A percentile compares a stretch with the other conserved stretches of the same genome.
These are phyloP conservation scores for Elaeagnus macrophylla DNA, from an alignment of 306 rosid genomes.

Conservation along the genomic window DNA sequence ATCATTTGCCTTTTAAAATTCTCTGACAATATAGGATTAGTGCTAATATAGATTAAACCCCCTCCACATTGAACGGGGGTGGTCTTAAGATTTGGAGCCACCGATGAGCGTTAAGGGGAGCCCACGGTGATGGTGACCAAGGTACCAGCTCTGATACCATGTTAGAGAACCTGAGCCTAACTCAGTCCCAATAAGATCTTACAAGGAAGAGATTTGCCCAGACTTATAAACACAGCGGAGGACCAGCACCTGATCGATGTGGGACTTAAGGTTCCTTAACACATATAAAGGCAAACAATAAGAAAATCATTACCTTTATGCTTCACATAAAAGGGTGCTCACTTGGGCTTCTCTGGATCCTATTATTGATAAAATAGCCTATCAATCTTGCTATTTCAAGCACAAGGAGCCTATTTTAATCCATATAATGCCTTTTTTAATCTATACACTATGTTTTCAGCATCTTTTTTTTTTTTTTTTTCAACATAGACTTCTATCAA, in stretches of 20 bases:
- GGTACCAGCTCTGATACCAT: no score
- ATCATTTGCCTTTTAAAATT: not conserved
- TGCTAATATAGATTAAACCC: not conserved
- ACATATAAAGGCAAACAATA: not conserved
- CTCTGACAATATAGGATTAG: not conserved
- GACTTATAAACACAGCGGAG: no score
- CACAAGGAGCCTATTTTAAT: not conserved
- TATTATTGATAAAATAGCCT: not conserved
- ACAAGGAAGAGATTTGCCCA: no score
- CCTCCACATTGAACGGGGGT: no score
- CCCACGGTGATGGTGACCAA: no score
- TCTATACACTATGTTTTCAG: not conserved
- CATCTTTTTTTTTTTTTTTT: not conserved
- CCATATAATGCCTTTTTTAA: not conserved
- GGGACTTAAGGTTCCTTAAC: no score
- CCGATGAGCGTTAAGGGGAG: no score
- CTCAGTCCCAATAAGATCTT: no score
- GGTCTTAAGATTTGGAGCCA: no score
- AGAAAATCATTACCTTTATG: not conserved
- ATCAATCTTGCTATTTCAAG: conserved; percentile 10
- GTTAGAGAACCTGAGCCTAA: no score
- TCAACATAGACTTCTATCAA: not conserved
- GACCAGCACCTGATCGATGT: no score
- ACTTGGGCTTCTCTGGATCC: not conserved
- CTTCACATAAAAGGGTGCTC: not conserved